Base-by-base conservation (phyloP, 176 grass and related monocot genomes). In the Rhynchospora pubera region DNA sequence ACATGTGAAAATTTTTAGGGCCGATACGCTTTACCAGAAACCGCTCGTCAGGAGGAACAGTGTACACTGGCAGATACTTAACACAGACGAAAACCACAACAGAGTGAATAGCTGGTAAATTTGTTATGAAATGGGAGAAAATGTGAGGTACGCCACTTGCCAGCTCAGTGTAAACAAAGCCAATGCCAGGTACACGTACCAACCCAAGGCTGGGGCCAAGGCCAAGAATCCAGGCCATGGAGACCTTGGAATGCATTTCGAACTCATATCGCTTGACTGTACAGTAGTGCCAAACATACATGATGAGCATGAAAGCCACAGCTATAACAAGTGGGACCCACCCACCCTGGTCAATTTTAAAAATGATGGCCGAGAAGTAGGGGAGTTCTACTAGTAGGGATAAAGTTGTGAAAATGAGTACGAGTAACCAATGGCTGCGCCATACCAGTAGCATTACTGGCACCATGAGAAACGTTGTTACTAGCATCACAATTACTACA, bases 1-100 rank as follows among this genome's bases (percentile, higher is more conserved):
- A 99, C 82, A 98, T 98, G 85, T 95, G 92, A 89, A 91, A 98
- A 78, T 86, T 91, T 87, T 90, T 95, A 0, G 92, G 96, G 21
- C 96, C 96, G n/a, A 98, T 98, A 80, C 96, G 34, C 84, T 85
- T 79, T 6, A 98, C 96, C 34, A 98, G 59, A 81, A 98, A 93
- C 79, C 92, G 79, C 62, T 98, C 96, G n/a, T 98, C 96, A 12
- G 59, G 32, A 0, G 96, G 96, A 13, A 98, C 96, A 0, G 92
- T 98, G 77, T 98, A 98, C 43, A 98, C 96, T 0, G 96, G 96
- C 5, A 98, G 92, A 78, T 98, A 98, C 86, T 98, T 98, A 81
- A 98, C 85, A 74, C 96, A 98, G 4, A 98, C 91, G 3, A 98
- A 98, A 15, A 95, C 92, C 1, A 95, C 90, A 9, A 98, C 96